Conservation (phyloP, 2,329 filamentous ascomycete genomes). For the Fusarium nematophilum region DNA sequence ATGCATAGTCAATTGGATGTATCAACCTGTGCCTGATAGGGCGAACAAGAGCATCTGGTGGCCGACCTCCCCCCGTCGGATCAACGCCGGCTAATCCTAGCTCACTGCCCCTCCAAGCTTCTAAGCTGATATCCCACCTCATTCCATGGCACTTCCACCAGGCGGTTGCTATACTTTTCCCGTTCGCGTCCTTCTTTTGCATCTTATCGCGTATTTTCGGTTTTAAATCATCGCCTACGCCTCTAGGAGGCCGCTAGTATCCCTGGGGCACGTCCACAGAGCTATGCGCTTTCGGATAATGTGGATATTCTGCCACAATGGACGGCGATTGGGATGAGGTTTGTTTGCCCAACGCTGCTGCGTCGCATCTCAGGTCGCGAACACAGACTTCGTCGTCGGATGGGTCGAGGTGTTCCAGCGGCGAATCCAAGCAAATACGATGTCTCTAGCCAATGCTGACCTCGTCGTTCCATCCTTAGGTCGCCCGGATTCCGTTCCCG, state of each 20-base stretch:
- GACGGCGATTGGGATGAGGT: conserved; percentile 78
- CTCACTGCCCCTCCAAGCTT: conserved; percentile 43
- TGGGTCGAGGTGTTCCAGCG: background rate
- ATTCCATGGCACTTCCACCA: conserved; percentile 22
- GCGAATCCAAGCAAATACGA: background rate
- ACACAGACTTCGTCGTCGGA: background rate
- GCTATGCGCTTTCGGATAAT: conserved; percentile 52
- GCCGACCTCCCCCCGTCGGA: conserved; percentile 17
- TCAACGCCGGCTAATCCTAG: conserved; percentile 39
- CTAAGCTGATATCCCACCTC: conserved; percentile 32
- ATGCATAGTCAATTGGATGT: too few species aligned
- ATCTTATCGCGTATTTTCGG: background rate
- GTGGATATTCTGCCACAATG: conserved; percentile 60
- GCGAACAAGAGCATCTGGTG: too few species aligned
- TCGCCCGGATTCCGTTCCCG: conserved; percentile 84
- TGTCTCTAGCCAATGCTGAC: conserved; percentile 14
- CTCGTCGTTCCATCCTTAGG: conserved; percentile 58
- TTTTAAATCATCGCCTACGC: conserved; percentile 2
- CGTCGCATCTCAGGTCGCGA: background rate
- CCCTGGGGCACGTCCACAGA: conserved; percentile 25
- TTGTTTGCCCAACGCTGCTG: conserved; percentile 46
- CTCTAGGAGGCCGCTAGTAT: conserved; percentile 21
- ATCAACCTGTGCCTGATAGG: too few species aligned
- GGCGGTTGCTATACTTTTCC: conserved; percentile 14
- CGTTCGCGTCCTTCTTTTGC: background rate